Evolutionary conservation across 495 filamentous ascomycete species (phyloP).

Genomic region (Penicillium coprophilum): DNA sequence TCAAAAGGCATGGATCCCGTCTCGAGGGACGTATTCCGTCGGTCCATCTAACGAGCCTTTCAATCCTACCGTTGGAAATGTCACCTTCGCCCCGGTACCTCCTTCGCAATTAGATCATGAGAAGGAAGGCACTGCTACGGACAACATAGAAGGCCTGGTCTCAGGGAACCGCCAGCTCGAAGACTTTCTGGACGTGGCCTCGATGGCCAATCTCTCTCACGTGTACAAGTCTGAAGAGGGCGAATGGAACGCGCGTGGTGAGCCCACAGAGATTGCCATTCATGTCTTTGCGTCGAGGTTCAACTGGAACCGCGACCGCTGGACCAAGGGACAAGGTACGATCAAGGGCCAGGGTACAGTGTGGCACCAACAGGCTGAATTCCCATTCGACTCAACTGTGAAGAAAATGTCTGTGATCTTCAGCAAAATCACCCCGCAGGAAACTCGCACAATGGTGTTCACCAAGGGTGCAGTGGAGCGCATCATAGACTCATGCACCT

Average conservation of each 20-base stretch:
- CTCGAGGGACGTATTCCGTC: slow-evolving; percentile 54
- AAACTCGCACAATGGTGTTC: slow-evolving; percentile 44
- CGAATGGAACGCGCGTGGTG: slow-evolving; percentile 55
- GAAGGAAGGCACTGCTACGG: slow-evolving; percentile 18
- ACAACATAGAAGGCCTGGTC: slow-evolving; percentile 24
- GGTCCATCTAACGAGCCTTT: slow-evolving; percentile 46
- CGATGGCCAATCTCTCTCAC: slow-evolving; percentile 59
- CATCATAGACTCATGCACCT: slow-evolving; percentile 59
- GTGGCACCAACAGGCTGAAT: slow-evolving; percentile 54
- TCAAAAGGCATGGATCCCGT: slow-evolving; percentile 68
- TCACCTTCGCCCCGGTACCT: slow-evolving; percentile 35
- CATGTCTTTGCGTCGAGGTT: slow-evolving; percentile 59
- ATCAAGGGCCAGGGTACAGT: slow-evolving; percentile 34
- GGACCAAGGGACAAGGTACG: slow-evolving; percentile 39
- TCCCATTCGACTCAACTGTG: slow-evolving; percentile 58
- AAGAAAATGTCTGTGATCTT: slow-evolving; percentile 62
- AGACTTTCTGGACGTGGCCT: slow-evolving; percentile 53
- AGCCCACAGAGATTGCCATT: slow-evolving; percentile 63
- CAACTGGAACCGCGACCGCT: slow-evolving; percentile 50
- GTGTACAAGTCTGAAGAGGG: slow-evolving; percentile 43
- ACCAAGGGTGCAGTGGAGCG: slow-evolving; percentile 73
- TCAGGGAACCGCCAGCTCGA: slow-evolving; percentile 24
- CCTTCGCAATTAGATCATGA: slow-evolving; percentile 30
- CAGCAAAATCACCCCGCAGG: slow-evolving; percentile 22
- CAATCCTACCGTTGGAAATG: slow-evolving; percentile 47